These are phyloP conservation scores for Rhytidiadelphus loreus DNA, from an alignment of 225 moss, liverwort and hornwort species.

Conservation along the genomic window DNA sequence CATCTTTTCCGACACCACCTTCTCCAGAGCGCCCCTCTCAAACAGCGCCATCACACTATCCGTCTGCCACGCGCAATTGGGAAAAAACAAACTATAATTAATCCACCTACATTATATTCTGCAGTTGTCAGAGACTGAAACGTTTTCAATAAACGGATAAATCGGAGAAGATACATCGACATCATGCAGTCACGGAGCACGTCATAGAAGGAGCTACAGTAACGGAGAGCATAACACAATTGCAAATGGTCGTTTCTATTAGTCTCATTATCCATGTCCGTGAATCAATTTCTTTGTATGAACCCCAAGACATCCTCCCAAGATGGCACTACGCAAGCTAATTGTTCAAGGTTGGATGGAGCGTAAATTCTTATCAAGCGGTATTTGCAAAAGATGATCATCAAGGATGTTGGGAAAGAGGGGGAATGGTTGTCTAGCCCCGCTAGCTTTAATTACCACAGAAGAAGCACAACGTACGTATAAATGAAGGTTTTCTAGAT, in stretches of 20 bases:
- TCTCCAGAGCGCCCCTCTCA: conserved; percentile 35
- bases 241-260: not conserved
- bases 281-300: not conserved
- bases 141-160: not conserved
- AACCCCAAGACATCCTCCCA: not conserved
- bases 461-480: not conserved
- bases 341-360: not conserved
- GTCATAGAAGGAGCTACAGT: not conserved
- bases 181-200: not conserved
- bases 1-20: conserved; percentile 56
- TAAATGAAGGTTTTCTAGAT: not conserved
- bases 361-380: not conserved
- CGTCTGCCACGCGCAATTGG: conserved; percentile 4
- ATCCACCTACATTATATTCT: too few species aligned
- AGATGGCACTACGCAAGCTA: not conserved
- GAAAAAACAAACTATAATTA: not conserved
- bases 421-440: not conserved
- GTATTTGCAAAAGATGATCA: not conserved
- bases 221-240: not conserved
- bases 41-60: conserved; percentile 21
- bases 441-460: not conserved
- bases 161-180: not conserved
- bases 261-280: not conserved
- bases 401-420: not conserved
- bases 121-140: not conserved